These are phyloP conservation scores for Fomes fomentarius DNA, from an alignment of 1,284 basidiomycete genomes.

Conservation along the genomic window DNA sequence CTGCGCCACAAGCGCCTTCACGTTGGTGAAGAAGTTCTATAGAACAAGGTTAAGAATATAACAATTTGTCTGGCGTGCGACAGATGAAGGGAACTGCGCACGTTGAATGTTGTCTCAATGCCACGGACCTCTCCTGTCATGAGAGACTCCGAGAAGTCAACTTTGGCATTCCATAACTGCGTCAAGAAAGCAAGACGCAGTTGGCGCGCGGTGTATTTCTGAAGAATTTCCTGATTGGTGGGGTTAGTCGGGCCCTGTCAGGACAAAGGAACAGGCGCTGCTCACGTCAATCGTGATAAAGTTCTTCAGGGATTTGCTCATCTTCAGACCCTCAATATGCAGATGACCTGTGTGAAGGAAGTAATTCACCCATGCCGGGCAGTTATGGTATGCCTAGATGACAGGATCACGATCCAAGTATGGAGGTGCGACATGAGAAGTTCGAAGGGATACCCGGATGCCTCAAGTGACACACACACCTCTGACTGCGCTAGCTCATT, in stretches of 20 bases:
- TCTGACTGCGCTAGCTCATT: conserved; percentile 99
- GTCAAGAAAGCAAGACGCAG: conserved; percentile 93
- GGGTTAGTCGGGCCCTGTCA: background rate
- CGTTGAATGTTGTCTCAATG: conserved; percentile 88
- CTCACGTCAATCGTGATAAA: conserved; percentile 97
- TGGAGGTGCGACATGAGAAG: background rate
- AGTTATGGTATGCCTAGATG: conserved; percentile 86
- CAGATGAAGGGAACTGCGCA: conserved; percentile 41
- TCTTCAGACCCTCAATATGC: conserved; percentile 98
- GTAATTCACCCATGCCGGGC: conserved; percentile 97
- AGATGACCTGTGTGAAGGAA: conserved; percentile 99
- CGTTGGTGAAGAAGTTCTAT: conserved; percentile 93
- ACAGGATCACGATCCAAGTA: background rate
- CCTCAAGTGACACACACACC: conserved; percentile 57
- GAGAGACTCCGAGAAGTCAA: conserved; percentile 93
- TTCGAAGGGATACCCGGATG: background rate
- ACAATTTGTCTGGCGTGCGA: background rate
- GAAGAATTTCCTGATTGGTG: conserved; percentile 81
- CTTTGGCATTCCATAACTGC: conserved; percentile 90
- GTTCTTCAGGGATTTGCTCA: conserved; percentile 99
- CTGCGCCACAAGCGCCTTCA: conserved; percentile 80
- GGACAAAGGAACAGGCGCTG: conserved; percentile 1
- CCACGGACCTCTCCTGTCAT: conserved; percentile 90
- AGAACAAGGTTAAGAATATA: no score
- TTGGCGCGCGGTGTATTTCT: conserved; percentile 86